Evolutionary conservation across 2,329 filamentous ascomycete species (phyloP).

Genomic region (Diaporthe eres): DNA sequence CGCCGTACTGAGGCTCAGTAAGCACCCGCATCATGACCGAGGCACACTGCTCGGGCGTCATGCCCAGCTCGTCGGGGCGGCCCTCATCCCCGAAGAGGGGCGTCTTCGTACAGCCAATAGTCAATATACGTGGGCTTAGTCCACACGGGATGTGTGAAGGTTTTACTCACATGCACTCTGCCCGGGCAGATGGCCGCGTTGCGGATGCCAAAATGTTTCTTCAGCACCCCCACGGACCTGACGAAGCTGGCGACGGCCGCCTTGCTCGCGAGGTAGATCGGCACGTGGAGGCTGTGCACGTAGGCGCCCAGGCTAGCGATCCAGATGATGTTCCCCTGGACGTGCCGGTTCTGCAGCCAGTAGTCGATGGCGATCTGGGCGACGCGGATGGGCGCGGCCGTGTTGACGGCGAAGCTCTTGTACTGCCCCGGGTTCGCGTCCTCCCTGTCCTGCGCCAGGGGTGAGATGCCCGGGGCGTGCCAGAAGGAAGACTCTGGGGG

Average conservation of each 20-base stretch:
- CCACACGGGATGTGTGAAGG: background rate
- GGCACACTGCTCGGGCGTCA: conserved; percentile 32
- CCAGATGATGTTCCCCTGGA: conserved; percentile 48
- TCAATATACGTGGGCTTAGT: background rate
- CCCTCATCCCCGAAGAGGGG: conserved; percentile 40
- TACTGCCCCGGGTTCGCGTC: conserved; percentile 46
- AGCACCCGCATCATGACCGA: conserved; percentile 41
- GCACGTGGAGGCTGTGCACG: conserved; percentile 48
- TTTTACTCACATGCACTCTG: background rate
- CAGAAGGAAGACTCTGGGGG: conserved; percentile 48
- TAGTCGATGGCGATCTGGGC: conserved; percentile 49
- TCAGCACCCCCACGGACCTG: conserved; percentile 41
- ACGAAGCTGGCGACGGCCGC: conserved; percentile 46
- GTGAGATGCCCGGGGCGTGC: conserved; percentile 46
- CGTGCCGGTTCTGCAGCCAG: conserved; percentile 46
- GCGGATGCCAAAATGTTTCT: conserved; percentile 41
- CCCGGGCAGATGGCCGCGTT: conserved; percentile 43
- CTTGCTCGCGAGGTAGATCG: conserved; percentile 51
- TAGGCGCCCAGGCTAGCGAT: conserved; percentile 50
- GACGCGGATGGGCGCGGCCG: conserved; percentile 47
- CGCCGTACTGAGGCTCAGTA: conserved; percentile 41
- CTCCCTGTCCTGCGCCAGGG: conserved; percentile 42
- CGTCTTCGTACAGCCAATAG: conserved; percentile 5
- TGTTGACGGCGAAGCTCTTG: conserved; percentile 48
- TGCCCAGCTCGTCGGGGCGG: conserved; percentile 34